phyloP scores from a whole-genome alignment of 1,284 basidiomycete genomes.

The Fomitopsis schrenkii region DNA sequence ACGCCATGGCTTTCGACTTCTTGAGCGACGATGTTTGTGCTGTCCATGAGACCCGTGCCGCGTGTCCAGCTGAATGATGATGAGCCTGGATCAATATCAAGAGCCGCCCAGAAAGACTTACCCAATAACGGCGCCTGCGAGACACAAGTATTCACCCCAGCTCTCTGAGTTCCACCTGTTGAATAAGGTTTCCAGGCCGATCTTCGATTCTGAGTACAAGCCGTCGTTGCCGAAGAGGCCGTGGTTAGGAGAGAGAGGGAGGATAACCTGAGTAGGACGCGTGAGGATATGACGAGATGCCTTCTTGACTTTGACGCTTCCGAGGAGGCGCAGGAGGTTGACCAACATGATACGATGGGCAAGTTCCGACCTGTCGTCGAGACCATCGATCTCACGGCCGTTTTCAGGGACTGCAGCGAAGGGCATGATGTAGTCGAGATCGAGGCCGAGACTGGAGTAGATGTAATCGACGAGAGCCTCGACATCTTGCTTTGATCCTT shows the following conservation, averaged over 20 bases:
- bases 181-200: slow-evolving; percentile 96
- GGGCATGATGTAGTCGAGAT: slow-evolving; percentile 97
- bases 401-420: slow-evolving; percentile 99
- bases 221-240: slow-evolving; percentile 98
- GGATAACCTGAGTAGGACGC: slow-evolving; percentile 95
- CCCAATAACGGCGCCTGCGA: slow-evolving; percentile 98
- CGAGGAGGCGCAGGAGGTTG: slow-evolving; percentile 92
- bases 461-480: slow-evolving; percentile 98
- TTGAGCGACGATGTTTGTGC: slow-evolving; percentile 93
- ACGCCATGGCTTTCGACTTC: slow-evolving; percentile 93
- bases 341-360: slow-evolving; percentile 97
- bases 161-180: slow-evolving; percentile 98
- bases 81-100: slow-evolving; percentile 11
- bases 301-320: slow-evolving; percentile 97
- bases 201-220: slow-evolving; percentile 97
- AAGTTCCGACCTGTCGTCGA: slow-evolving; percentile 97
- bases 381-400: slow-evolving; percentile 93
- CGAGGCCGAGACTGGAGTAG: slow-evolving; percentile 90
- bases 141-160: slow-evolving; percentile 98
- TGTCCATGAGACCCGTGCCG: slow-evolving; percentile 97
- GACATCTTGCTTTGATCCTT: slow-evolving; percentile 96
- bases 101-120: slow-evolving; percentile 32
- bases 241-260: slow-evolving; percentile 97
- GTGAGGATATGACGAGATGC: slow-evolving; percentile 95
- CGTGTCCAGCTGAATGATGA: slow-evolving; percentile 75